Evolutionary conservation across 2,329 filamentous ascomycete species (phyloP), one percentile per base, ranked within the genome.

Genomic region (Colletotrichum spaethianum): DNA sequence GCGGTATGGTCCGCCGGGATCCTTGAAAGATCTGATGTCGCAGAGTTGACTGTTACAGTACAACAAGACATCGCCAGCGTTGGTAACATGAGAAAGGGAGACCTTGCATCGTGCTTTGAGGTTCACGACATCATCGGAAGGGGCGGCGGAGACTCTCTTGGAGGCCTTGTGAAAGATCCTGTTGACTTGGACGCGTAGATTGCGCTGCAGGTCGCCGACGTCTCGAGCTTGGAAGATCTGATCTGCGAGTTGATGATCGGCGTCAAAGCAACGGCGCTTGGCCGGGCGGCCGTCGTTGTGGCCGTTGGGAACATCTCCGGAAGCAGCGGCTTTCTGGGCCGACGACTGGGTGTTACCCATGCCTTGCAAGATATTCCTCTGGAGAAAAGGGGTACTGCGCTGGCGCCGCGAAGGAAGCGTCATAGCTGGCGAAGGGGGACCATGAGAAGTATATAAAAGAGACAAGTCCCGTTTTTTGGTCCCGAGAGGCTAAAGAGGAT

Each of bases 31-130:
- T 63, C 83, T 85, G 73, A 91, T 80, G 53, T 84, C 84, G 79
- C 88, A 90, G 11, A 86, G 79, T 76, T 90, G 87, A 73, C 85
- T 89, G 75, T 88, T 85, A 74, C 87, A 87, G 75, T 89, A 84
- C 69, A 90, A 78, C 8, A 88, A n/a, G 44, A 40, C 67, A 4
- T 72, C 63, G 55, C 68, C 69, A 23, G 50, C 44, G 23, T 63
- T 55, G 52, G 56, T 48, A 23, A 59, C 78, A 62, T 80, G 80
- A 62, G 77, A 81, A 60, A 87, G 82, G 36, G 80, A 81, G 69
- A 87, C 76, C 69, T 82, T 85, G 79, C 85, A 87, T 23, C 84
- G 82, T 20, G 82, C 82, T 64, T 79, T 82, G 31, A 77, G 75
- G 63, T 80, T 83, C n/a, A 81, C 73, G 44, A 61, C 52, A 64